Evolutionary conservation across 768 basidiomycete species (phyloP).

Genomic region (Lactarius sanguifluus): DNA sequence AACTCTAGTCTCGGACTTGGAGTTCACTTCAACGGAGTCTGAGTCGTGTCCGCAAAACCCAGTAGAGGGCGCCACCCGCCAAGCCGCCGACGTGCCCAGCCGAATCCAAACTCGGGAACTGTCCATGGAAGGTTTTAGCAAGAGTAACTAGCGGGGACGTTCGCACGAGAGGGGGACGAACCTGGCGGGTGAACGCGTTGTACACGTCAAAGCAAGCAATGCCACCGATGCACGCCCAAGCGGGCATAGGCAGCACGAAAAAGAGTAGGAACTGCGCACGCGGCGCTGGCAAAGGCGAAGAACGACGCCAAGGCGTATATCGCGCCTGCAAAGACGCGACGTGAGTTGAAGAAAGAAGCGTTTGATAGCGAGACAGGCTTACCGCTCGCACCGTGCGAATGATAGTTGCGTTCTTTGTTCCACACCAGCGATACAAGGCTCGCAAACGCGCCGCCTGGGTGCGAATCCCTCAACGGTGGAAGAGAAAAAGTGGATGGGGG

Average conservation of each 20-base stretch:
- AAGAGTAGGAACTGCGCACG: slow-evolving; percentile 66
- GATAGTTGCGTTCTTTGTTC: slow-evolving; percentile 39
- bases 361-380: slow-evolving; percentile 5
- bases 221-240: slow-evolving; percentile 71
- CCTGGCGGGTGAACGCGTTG: slow-evolving; percentile 39
- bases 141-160: neutral
- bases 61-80: slow-evolving; percentile 24
- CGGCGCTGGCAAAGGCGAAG: slow-evolving; percentile 70
- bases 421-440: slow-evolving; percentile 52
- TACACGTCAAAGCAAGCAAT: slow-evolving; percentile 62
- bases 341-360: slow-evolving; percentile 5
- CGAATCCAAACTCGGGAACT: slow-evolving; percentile 22
- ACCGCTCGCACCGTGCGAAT: slow-evolving; percentile 76
- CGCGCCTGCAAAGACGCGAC: slow-evolving; percentile 48
- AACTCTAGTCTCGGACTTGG: neutral
- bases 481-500: slow-evolving; percentile 2
- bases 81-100: slow-evolving; percentile 26
- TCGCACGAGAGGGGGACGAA: slow-evolving; percentile 1
- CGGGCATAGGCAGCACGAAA: slow-evolving; percentile 75
- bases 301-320: slow-evolving; percentile 70
- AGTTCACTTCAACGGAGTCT: slow-evolving; percentile 5
- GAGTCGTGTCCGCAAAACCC: slow-evolving; percentile 19
- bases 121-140: neutral
- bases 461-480: neutral
- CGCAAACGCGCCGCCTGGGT: slow-evolving; percentile 57